These are phyloP conservation scores for Rachicladosporium sp. DNA, from an alignment of 2,329 filamentous ascomycete species.

Conservation along the genomic window DNA sequence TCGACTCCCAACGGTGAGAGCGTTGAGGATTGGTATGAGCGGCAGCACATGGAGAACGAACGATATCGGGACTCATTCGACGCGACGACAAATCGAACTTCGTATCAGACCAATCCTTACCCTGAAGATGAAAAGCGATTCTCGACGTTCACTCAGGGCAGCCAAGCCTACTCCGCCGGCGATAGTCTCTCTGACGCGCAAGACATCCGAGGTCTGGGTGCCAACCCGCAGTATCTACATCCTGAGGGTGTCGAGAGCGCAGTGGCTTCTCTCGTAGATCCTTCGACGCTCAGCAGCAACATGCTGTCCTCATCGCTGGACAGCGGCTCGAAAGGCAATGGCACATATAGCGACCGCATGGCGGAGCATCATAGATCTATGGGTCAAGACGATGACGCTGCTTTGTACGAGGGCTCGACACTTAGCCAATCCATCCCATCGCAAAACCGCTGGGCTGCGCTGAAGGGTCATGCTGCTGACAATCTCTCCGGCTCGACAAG, in stretches of 20 bases:
- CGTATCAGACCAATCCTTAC: slow-evolving; percentile 36
- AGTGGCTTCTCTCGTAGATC: slow-evolving; percentile 80
- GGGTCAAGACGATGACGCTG: slow-evolving; percentile 15
- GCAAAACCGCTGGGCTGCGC: slow-evolving; percentile 23
- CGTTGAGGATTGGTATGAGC: slow-evolving; percentile 38
- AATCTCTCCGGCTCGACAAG: slow-evolving; percentile 14
- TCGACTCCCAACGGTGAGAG: slow-evolving; percentile 23
- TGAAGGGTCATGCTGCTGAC: slow-evolving; percentile 31
- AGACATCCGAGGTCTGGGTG: slow-evolving; percentile 56
- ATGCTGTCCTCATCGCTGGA: slow-evolving; percentile 12
- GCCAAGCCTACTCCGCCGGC: slow-evolving; percentile 24
- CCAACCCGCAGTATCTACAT: slow-evolving; percentile 64
- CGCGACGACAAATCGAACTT: slow-evolving; percentile 19
- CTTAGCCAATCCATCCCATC: slow-evolving; percentile 19
- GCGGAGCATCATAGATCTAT: slow-evolving; percentile 10
- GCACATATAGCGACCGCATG: slow-evolving; percentile 13
- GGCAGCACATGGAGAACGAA: slow-evolving; percentile 48
- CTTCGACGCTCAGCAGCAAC: slow-evolving; percentile 53
- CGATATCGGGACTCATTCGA: slow-evolving; percentile 36
- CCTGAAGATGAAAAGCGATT: slow-evolving; percentile 41
- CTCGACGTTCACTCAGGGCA: slow-evolving; percentile 44
- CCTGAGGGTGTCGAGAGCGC: slow-evolving; percentile 70
- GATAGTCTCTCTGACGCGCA: slow-evolving; percentile 33
- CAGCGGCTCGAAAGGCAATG: slow-evolving; percentile 4
- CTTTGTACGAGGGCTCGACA: slow-evolving; percentile 21